Conservation (phyloP, 2,329 filamentous ascomycete genomes). For the Nigrograna mackinnonii region DNA sequence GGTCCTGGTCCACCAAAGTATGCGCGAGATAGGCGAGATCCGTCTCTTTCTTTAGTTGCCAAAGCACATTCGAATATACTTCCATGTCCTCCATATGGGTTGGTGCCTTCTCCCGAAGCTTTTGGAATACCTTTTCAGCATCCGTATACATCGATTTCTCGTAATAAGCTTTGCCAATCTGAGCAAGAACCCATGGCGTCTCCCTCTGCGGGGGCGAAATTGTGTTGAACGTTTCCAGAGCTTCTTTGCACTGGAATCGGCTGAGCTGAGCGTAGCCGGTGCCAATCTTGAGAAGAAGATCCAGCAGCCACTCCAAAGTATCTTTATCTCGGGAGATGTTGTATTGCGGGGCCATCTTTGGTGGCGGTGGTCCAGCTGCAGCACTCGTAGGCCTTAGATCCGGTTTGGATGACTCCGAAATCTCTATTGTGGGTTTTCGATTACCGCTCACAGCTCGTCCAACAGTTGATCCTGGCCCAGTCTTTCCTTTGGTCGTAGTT, state of each 20-base stretch:
- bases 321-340: conserved; percentile 73
- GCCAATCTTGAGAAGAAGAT: conserved; percentile 80
- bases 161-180: conserved; percentile 88
- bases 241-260: conserved; percentile 77
- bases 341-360: conserved; percentile 46
- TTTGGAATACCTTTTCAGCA: conserved; percentile 83
- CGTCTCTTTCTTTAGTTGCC: conserved; percentile 92
- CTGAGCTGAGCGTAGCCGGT: conserved; percentile 77
- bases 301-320: conserved; percentile 74
- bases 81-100: conserved; percentile 94
- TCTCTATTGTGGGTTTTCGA: conserved; percentile 71
- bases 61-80: conserved; percentile 97
- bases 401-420: conserved; percentile 73
- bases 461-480: conserved; percentile 69
- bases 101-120: conserved; percentile 77
- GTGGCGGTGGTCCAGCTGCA: conserved; percentile 25
- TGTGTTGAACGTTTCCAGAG: conserved; percentile 72
- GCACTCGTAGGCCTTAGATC: conserved; percentile 40
- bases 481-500: conserved; percentile 67
- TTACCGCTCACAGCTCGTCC: conserved; percentile 90
- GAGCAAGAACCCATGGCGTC: conserved; percentile 89
- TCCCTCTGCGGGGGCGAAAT: conserved; percentile 78
- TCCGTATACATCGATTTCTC: conserved; percentile 86
- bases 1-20: conserved; percentile 83
- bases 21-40: conserved; percentile 92